These are phyloP conservation scores for Tricholoma hemisulphureum DNA, from an alignment of 768 basidiomycete genomes.

Conservation along the genomic window DNA sequence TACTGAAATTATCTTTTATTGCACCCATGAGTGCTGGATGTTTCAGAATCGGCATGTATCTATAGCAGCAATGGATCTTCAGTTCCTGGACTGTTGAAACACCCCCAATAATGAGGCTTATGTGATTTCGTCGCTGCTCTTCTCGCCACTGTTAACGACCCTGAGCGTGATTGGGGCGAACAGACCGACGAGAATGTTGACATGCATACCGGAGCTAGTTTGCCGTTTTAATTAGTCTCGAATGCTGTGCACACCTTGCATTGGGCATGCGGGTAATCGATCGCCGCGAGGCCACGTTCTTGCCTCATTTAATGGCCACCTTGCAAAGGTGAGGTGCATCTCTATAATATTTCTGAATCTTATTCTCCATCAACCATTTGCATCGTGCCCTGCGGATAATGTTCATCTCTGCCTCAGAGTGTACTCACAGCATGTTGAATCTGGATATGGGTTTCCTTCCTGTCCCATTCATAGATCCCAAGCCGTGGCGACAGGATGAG, in stretches of 20 bases:
- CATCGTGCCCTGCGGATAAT: neutral
- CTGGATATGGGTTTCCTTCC: neutral
- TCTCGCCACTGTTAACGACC: too few relatives aligned
- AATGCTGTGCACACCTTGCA: neutral
- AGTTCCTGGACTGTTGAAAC: neutral
- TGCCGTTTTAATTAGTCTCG: too few relatives aligned
- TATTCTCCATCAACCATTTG: neutral
- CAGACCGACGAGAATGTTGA: too few relatives aligned
- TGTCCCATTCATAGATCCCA: neutral
- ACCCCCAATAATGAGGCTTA: neutral
- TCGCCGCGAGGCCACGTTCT: neutral
- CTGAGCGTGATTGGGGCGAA: too few relatives aligned
- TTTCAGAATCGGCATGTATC: neutral
- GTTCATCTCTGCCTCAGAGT: neutral
- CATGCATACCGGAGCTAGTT: too few relatives aligned
- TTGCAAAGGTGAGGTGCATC: neutral
- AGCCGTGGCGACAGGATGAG: neutral
- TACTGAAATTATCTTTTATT: slow-evolving; percentile 21
- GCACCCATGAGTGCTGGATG: neutral
- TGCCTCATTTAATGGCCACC: too few relatives aligned
- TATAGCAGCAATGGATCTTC: neutral
- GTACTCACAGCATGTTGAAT: neutral
- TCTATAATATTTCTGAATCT: neutral
- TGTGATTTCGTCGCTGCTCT: neutral
- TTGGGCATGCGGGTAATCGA: neutral